Base-by-base conservation (phyloP, 164 flowering plant species). In the Vitis rupestris region DNA sequence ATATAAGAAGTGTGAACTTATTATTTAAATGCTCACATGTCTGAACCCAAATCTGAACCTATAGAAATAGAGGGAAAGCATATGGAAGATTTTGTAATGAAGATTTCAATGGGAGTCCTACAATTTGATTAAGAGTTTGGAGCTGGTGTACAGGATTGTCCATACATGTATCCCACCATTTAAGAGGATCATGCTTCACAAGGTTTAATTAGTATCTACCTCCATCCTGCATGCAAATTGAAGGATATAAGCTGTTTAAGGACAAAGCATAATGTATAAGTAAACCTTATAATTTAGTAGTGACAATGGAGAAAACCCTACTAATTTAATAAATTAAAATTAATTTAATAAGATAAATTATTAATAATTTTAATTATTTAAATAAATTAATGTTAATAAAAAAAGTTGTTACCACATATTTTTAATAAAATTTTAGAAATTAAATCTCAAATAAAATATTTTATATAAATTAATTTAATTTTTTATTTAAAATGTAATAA, bases 241-340 rank as follows among this genome's bases (percentile, higher is more conserved):
- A 94, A 94, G 79, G 61, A 74, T 57, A 73, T 81, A 3, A 79
- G 80, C 60, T 77, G 90, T 13, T 78, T 88, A 61, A 75, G 98
- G 64, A 94, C 98, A 50, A 93, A 85, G 66, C 97, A 92, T 72
- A 76, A 52, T 64, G 92, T 83, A 90, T 88, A 77, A 84, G 92
- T 80, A 50, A 16, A 23, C 23, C 6, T n/a, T 56, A 23, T 37
- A 61, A 27, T 23, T 61, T 47, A 57, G 30, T n/a, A 52, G 6
- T 52, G 17, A 10, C 59, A 50, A 19, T 19, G 23, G 23, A 19
- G 23, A 19, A 19, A 19, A 19, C 23, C 23, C 23, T 19, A 19
- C 23, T 19, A 19, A 19, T 19, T 19, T 19, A 1, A 19, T 19
- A 19, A 19, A 19, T 19, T 19, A 19, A 19, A 19, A 19, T 19